Conservation (phyloP, 2,329 filamentous ascomycete species). For the Elsinoe perseae region DNA sequence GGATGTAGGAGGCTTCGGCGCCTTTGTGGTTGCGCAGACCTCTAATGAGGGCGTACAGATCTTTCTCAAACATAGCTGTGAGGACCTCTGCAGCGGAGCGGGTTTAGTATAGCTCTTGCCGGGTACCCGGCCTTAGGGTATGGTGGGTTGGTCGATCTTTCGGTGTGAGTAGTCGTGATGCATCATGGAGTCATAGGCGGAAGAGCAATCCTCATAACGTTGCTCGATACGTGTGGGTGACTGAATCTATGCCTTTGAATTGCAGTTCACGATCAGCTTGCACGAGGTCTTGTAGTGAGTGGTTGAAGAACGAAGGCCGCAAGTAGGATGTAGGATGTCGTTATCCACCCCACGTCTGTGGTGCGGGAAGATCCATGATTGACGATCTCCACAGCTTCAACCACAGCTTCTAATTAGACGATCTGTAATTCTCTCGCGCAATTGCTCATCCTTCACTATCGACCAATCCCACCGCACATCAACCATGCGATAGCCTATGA, state of each 20-base stretch:
- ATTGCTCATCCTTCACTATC: neutral
- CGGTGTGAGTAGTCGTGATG: constrained; percentile 13
- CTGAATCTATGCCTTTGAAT: neutral
- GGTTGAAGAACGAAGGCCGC: neutral
- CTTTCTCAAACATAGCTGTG: constrained; percentile 88
- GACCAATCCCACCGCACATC: neutral
- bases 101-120: neutral
- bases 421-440: too few relatives aligned
- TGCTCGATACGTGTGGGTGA: neutral
- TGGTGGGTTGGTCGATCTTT: constrained; percentile 1
- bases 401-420: neutral
- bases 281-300: neutral
- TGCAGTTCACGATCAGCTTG: neutral
- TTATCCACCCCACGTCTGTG: neutral
- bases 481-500: neutral
- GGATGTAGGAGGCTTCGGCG: constrained; percentile 89
- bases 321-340: constrained; percentile 4
- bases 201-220: neutral
- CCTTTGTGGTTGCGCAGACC: constrained; percentile 93
- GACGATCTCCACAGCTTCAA: constrained; percentile 9
- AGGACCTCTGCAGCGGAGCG: neutral
- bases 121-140: neutral
- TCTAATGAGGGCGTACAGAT: constrained; percentile 95
- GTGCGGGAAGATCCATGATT: neutral
- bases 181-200: constrained; percentile 11